Evolutionary conservation across 139 green algal genomes (phyloP).

Genomic region (Chara braunii): DNA sequence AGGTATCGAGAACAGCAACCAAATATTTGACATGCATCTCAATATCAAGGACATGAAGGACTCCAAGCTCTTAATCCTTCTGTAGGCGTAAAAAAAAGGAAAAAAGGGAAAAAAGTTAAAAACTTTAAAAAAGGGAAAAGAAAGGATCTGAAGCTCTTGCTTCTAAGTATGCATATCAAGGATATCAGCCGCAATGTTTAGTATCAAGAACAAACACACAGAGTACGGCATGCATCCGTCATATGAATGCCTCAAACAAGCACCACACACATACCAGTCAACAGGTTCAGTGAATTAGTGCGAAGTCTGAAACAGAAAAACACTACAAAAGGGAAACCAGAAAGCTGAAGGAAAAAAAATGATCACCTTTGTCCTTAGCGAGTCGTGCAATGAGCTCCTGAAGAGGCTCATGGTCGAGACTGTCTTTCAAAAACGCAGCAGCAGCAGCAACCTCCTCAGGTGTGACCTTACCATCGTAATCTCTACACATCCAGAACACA

Average conservation of each 20-base stretch:
- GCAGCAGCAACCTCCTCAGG: conserved; percentile 36
- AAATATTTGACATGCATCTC: too few relatives aligned
- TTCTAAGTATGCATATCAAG: too few relatives aligned
- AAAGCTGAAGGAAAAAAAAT: background rate
- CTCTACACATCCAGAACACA: too few relatives aligned
- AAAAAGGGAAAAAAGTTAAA: too few relatives aligned
- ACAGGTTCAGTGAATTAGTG: background rate
- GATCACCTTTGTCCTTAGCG: conserved; percentile 31
- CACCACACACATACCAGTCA: conserved; percentile 2
- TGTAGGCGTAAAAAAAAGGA: too few relatives aligned
- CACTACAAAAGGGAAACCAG: background rate
- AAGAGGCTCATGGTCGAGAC: conserved; percentile 16
- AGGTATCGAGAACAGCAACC: too few relatives aligned
- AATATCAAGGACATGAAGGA: too few relatives aligned
- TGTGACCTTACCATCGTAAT: conserved; percentile 40
- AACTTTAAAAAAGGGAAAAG: too few relatives aligned
- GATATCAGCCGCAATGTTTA: too few relatives aligned
- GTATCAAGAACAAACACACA: background rate
- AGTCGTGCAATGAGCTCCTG: conserved; percentile 33
- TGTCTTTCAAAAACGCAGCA: conserved; percentile 6
- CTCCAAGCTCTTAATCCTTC: too few relatives aligned
- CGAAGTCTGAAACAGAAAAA: too few relatives aligned
- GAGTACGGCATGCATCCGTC: background rate
- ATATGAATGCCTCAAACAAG: background rate
- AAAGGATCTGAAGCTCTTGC: too few relatives aligned